phyloP scores from a whole-genome alignment of 345 rosid genomes.

The Arabidopsis thaliana region TAIR10.1 NC_003074.8:7911501-7912000 shows the following conservation, averaged over 20 bases:
- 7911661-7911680: neutral
- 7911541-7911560: neutral
- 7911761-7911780: slow-evolving; percentile 15
- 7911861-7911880: too few relatives aligned
- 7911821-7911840: too few relatives aligned
- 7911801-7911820: slow-evolving; percentile 4
- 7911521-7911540: slow-evolving; percentile 52
- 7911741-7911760: slow-evolving; percentile 6
- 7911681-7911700: neutral
- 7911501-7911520: neutral
- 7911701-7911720: neutral
- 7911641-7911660: slow-evolving; percentile 38
- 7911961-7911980: neutral
- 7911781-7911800: slow-evolving; percentile 13
- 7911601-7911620: slow-evolving; percentile 28
- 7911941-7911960: neutral
- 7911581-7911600: slow-evolving; percentile 38
- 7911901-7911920: neutral
- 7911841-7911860: too few relatives aligned
- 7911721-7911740: slow-evolving; percentile 25
- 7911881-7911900: neutral
- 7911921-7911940: neutral
- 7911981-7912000: neutral
- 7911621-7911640: slow-evolving; percentile 47
- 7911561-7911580: slow-evolving; percentile 31